A percentile compares a stretch with the other conserved stretches of the same genome.
Evolutionary conservation across 495 filamentous ascomycete genomes (phyloP).

Genomic region (Saxophila tyrrhenica): DNA sequence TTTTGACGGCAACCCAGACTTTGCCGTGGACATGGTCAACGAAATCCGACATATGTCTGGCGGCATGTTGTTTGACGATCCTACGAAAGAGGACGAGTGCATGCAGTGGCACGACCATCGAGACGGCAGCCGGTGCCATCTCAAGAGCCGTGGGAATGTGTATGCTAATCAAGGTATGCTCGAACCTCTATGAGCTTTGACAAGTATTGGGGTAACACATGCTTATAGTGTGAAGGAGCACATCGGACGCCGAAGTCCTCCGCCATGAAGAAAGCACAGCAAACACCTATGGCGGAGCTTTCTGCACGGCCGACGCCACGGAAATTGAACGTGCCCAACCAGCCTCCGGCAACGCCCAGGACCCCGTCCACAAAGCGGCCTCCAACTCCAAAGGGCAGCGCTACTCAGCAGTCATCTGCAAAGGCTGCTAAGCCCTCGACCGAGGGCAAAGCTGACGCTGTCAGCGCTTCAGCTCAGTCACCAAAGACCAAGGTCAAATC

Average conservation of each 20-base stretch:
- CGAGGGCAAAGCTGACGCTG: not conserved
- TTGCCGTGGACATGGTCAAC: constrained; percentile 38
- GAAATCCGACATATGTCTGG: constrained; percentile 37
- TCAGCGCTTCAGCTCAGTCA: not conserved
- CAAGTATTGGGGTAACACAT: not conserved
- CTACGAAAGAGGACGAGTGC: constrained; percentile 34
- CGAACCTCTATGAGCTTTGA: not conserved
- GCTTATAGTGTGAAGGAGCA: constrained; percentile 11
- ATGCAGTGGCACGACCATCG: constrained; percentile 36
- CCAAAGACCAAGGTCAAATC: not conserved
- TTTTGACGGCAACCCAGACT: constrained; percentile 36
- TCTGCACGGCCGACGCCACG: constrained; percentile 14
- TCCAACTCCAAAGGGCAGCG: not conserved
- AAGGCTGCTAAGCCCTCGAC: not conserved
- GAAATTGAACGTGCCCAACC: constrained; percentile 8
- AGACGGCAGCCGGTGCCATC: constrained; percentile 27
- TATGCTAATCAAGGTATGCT: not conserved
- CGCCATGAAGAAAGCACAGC: not conserved
- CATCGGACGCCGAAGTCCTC: not conserved
- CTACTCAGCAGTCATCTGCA: not conserved
- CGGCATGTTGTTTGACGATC: constrained; percentile 37
- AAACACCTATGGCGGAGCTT: constrained; percentile 1
- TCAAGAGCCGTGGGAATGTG: constrained; percentile 17
- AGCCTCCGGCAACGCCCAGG: not conserved
- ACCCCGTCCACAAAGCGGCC: not conserved